Evolutionary conservation across 257 asterid species (phyloP), one percentile per base, ranked within the genome.

Genomic region (Lantana camara): DNA sequence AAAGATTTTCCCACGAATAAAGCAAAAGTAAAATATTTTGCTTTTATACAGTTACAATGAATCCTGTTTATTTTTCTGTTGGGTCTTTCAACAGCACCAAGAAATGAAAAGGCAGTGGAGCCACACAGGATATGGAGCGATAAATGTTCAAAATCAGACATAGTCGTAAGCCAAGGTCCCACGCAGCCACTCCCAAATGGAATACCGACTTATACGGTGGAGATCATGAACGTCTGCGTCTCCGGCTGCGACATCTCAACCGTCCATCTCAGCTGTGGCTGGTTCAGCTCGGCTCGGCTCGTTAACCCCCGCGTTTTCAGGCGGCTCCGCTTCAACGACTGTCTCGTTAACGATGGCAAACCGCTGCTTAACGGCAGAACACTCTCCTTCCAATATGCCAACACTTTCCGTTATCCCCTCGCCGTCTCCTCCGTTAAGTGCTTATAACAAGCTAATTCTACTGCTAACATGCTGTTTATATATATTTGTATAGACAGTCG

Each of bases 211-310:
- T 92, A 87, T 73, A 87, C 91, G 6, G 98, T 89, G 73, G 95
- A 87, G 85, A 87, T 92, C 48, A 76, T 78, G 78, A 92, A 92
- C 83, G 80, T 72, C 9, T 85, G 95, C 35, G 54, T 74, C 62
- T 66, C 86, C 54, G 94, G 95, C 71, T 85, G 90, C 64, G 73
- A 75, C 76, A 85, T 87, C 73, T 75, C 87, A 4, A 70, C 63
- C 57, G 80, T 92, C 60, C 98, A 89, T 68, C 63, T 92, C 50
- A 75, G 57, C 42, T 92, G 98, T 71, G 96, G 96, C 64, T 89
- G 97, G 97, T 89, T 92, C 85, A 89, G 96, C 82, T 85, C 98
- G 6, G 95, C 96, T 9, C 80, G 95, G 15, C 84, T 85, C n/a
- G 83, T 92, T 57, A 87, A 85, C 72, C 98, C 98, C 4, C 77